phyloP scores from a whole-genome alignment of 1,139 yeast genomes.

The Kurtzmaniella quercitrusa region DNA sequence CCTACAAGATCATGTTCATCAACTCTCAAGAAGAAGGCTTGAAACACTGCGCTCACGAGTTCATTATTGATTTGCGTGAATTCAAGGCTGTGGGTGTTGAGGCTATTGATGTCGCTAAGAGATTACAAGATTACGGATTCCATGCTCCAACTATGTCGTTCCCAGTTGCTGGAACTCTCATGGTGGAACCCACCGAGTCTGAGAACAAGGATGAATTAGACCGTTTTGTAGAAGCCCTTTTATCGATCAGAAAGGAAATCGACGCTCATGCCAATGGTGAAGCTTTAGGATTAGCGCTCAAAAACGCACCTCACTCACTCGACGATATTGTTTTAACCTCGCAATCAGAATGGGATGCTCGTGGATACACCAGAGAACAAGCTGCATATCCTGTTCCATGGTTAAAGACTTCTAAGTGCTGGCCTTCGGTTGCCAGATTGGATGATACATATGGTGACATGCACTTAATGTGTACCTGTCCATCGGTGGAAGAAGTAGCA shows the following conservation, averaged over 20 bases:
- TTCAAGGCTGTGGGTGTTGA: conserved; percentile 81
- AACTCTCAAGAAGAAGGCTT: conserved; percentile 48
- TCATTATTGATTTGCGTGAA: conserved; percentile 85
- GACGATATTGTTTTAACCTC: conserved; percentile 63
- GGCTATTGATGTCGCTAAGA: conserved; percentile 94
- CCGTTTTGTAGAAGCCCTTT: conserved; percentile 83
- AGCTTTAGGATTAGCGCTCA: conserved; percentile 66
- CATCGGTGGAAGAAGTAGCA: conserved; percentile 69
- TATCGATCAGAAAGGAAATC: conserved; percentile 79
- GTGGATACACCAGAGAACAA: conserved; percentile 89
- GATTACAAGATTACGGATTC: conserved; percentile 96
- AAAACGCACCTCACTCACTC: conserved; percentile 90
- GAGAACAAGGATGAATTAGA: conserved; percentile 86
- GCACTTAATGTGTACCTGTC: conserved; percentile 92
- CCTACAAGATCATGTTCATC: conserved; percentile 75
- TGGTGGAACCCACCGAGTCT: conserved; percentile 98
- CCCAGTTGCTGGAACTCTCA: conserved; percentile 95
- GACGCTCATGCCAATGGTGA: conserved; percentile 68
- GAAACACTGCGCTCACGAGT: conserved; percentile 94
- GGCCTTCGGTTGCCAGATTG: conserved; percentile 92
- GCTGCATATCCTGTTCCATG: conserved; percentile 89
- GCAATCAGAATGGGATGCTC: conserved; percentile 63
- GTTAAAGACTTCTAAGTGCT: conserved; percentile 72
- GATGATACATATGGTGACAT: conserved; percentile 94
- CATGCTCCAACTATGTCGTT: conserved; percentile 99